Evolutionary conservation across 192 early-diverging fungal species (phyloP).

Genomic region (Chytriomyces sp.): DNA sequence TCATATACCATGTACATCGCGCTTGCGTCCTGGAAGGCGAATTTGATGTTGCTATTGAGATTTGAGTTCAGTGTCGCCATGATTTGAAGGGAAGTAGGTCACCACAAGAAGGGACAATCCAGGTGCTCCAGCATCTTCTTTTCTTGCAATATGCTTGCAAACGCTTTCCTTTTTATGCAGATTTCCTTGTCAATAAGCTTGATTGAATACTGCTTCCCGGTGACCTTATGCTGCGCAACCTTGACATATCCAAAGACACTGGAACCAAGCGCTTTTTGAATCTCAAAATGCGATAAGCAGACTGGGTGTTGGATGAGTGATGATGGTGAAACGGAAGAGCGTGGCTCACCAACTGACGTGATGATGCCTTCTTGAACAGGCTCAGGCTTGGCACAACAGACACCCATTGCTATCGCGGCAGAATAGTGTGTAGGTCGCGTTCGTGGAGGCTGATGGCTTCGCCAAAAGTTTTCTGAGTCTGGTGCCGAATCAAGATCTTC

Average conservation of each 20-base stretch:
- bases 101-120: constrained; percentile 12
- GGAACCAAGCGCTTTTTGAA: not conserved
- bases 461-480: no score
- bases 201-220: not conserved
- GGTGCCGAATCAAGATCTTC: no score
- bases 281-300: not conserved
- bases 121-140: constrained; percentile 62
- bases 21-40: not conserved
- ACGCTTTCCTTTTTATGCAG: constrained; percentile 82
- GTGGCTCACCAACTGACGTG: no score
- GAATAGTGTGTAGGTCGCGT: no score
- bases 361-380: no score
- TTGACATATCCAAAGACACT: not conserved
- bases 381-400: no score
- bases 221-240: not conserved
- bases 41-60: not conserved
- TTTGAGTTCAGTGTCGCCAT: not conserved
- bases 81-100: not conserved
- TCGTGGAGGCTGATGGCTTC: no score
- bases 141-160: constrained; percentile 90
- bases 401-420: no score
- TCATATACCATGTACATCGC: not conserved
- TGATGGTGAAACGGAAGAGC: no score
- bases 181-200: constrained; percentile 54
- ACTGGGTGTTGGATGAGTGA: no score